Evolutionary conservation across 129 eudicot genomes (phyloP), one percentile per base, ranked within the genome.

Genomic region (Chrysanthemum makinoi): DNA sequence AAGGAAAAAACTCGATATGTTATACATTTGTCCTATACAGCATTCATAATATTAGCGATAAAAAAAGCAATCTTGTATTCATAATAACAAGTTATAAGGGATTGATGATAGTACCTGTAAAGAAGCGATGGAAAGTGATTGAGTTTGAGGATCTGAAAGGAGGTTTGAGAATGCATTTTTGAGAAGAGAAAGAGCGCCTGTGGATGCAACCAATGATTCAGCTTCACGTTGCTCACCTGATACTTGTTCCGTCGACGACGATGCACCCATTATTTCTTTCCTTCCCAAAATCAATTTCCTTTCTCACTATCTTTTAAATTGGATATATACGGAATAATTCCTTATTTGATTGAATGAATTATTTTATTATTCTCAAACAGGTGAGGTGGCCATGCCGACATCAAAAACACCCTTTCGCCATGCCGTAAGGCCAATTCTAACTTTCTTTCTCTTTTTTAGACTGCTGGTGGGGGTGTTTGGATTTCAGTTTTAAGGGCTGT

Each of bases 191-290:
- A 94, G 93, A 59, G 86, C 90, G 13, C 98, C 98, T 10, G 87
- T 87, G 12, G 98, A 89, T 0, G 96, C 87, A 3, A 95, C 96
- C 66, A 87, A 75, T n/a, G 87, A 72, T 83, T 94, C 96, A 10
- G 90, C 84, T 55, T 94, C 93, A 7, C 86, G 85, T 75, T 76
- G 88, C 70, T 87, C 96, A 63, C 76, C 59, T 35, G 96, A 64
- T 1, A 69, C 80, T 53, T 79, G 75, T 65, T 84, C 94, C 46
- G 81, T 72, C 12, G 96, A 89, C 28, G 98, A 82, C 15, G 96
- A 82, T 76, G 88, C 90, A 48, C 95, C 98, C 97, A 77, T 77
- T 77, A 28, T 0, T 50, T 69, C 11, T 13, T 15, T 28, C 30
- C 30, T 28, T 53, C 33, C 22, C 17, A 43, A 51, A 4, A 24